Conservation (phyloP, 2,329 filamentous ascomycete species). For the Exophiala mesophila region DNA sequence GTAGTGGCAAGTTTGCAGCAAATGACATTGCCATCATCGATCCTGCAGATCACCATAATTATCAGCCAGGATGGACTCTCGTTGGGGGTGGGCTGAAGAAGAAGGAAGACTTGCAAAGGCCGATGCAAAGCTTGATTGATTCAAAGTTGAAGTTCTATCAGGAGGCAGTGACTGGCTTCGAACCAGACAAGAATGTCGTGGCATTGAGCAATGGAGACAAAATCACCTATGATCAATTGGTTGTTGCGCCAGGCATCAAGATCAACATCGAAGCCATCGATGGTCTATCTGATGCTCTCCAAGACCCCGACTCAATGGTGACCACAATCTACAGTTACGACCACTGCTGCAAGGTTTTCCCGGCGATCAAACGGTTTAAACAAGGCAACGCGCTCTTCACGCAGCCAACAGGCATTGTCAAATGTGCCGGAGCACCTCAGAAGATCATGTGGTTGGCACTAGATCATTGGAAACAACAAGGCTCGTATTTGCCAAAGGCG, state of each 20-base stretch:
- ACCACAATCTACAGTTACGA: conserved; percentile 57
- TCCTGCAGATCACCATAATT: conserved; percentile 60
- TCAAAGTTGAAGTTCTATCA: conserved; percentile 59
- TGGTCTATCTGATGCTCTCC: conserved; percentile 54
- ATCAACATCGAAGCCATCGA: conserved; percentile 50
- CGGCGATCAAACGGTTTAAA: conserved; percentile 44
- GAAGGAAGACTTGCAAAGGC: conserved; percentile 53
- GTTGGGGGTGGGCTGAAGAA: conserved; percentile 63
- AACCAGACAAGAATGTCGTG: conserved; percentile 54
- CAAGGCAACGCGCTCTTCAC: conserved; percentile 56
- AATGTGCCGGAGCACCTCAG: conserved; percentile 59
- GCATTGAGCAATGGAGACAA: conserved; percentile 52
- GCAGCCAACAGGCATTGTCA: conserved; percentile 54
- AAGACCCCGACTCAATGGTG: conserved; percentile 44
- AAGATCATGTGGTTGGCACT: conserved; percentile 60
- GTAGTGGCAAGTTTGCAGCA: conserved; percentile 50
- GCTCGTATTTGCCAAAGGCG: conserved; percentile 45
- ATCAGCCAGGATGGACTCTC: conserved; percentile 66
- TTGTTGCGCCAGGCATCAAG: conserved; percentile 56
- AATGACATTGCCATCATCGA: conserved; percentile 63
- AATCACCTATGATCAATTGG: conserved; percentile 59
- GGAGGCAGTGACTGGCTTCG: conserved; percentile 46
- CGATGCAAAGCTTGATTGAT: conserved; percentile 50
- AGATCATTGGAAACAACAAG: conserved; percentile 53
- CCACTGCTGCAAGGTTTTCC: conserved; percentile 50